phyloP scores from a whole-genome alignment of 139 green algal species.

The Coelastrella sp. region DNA sequence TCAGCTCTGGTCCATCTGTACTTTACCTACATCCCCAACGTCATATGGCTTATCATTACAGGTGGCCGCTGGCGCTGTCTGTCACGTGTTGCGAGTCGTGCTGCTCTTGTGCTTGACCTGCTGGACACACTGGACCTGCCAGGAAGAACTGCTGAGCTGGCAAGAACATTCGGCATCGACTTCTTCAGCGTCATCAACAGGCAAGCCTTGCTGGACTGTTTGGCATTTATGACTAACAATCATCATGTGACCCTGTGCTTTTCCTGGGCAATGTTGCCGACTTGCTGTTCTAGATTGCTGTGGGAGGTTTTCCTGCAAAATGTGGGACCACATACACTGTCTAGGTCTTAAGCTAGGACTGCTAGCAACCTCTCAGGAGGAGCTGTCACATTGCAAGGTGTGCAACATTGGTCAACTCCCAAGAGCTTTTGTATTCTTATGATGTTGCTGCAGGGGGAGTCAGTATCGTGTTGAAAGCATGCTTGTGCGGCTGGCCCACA shows the following conservation, averaged over 20 bases:
- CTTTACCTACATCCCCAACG: background rate
- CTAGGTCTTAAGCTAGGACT: too few relatives aligned
- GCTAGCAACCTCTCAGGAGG: too few relatives aligned
- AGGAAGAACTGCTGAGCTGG: conserved; percentile 47
- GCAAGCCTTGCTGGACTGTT: conserved; percentile 94
- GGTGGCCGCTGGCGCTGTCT: conserved; percentile 68
- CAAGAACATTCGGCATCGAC: conserved; percentile 94
- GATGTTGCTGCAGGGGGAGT: conserved; percentile 64
- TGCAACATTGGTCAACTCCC: too few relatives aligned
- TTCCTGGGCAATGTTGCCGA: background rate
- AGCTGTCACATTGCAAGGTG: too few relatives aligned
- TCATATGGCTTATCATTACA: background rate
- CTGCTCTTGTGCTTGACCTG: conserved; percentile 82
- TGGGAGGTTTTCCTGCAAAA: too few relatives aligned
- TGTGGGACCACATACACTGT: too few relatives aligned
- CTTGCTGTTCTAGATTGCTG: background rate
- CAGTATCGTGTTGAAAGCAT: conserved; percentile 98
- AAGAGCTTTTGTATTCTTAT: background rate
- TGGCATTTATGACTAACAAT: conserved; percentile 25
- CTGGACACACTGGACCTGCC: conserved; percentile 93
- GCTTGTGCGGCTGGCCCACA: conserved; percentile 92
- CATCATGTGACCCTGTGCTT: background rate
- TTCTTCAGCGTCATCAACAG: conserved; percentile 85
- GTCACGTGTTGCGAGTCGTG: conserved; percentile 50
- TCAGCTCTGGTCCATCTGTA: background rate